Evolutionary conservation across 257 asterid genomes (phyloP).

Genomic region (Salvia hispanica): DNA sequence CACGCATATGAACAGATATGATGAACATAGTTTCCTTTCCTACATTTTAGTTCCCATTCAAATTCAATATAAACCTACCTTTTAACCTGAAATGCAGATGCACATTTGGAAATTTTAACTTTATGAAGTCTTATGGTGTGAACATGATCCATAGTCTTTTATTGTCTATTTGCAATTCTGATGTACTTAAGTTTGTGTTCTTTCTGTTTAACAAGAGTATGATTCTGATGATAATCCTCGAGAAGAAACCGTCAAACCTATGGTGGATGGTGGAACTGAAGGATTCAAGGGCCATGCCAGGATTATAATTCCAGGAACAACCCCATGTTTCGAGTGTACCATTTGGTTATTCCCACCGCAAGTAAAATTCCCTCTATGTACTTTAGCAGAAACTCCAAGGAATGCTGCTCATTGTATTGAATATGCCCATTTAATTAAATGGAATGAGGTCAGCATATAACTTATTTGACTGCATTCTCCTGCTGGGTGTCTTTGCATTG

Average conservation of each 20-base stretch:
- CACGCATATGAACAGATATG: not conserved
- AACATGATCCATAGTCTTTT: not conserved
- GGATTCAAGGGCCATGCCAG: conserved; percentile 99
- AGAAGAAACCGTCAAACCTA: conserved; percentile 80
- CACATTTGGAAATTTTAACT: not conserved
- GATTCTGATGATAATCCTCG: conserved; percentile 74
- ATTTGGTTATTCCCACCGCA: conserved; percentile 99
- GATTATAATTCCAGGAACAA: conserved; percentile 88
- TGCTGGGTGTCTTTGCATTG: conserved; percentile 22
- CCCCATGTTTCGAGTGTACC: conserved; percentile 98
- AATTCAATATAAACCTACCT: not conserved
- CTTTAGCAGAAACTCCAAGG: conserved; percentile 97
- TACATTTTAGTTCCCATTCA: not conserved
- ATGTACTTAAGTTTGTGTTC: conserved; percentile 27
- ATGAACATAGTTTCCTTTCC: conserved; percentile 15
- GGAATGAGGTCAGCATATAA: conserved; percentile 74
- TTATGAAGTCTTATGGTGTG: conserved; percentile 2
- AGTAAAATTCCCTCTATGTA: conserved; percentile 95
- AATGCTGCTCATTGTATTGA: conserved; percentile 97
- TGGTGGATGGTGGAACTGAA: conserved; percentile 99
- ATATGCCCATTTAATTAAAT: conserved; percentile 94
- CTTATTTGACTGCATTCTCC: conserved; percentile 9
- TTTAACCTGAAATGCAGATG: not conserved
- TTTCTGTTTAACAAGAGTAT: conserved; percentile 54
- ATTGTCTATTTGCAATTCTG: conserved; percentile 20